Percentiles rank a stretch among this genome's conserved stretches.
Evolutionary conservation across 805 yeast genomes (phyloP).

Genomic region (Nakazawaea sp.): DNA sequence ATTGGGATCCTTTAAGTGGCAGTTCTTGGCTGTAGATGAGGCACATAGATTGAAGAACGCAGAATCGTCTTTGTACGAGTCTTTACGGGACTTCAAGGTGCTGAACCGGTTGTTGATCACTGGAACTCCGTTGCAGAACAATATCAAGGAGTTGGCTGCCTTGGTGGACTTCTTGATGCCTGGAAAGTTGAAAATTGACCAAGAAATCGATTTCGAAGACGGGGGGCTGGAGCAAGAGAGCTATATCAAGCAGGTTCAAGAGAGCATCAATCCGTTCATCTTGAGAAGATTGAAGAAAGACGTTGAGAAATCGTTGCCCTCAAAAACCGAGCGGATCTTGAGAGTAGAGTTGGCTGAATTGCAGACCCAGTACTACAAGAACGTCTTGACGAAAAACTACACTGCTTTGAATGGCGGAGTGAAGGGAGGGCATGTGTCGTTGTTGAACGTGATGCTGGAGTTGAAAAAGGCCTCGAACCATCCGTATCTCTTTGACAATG

Average conservation of each 20-base stretch:
- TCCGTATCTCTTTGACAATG: conserved; percentile 91
- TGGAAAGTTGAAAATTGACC: conserved; percentile 82
- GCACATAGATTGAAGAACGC: conserved; percentile 96
- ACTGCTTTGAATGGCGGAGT: conserved; percentile 84
- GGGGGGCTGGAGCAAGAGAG: conserved; percentile 84
- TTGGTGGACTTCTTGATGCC: conserved; percentile 95
- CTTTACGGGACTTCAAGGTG: conserved; percentile 74
- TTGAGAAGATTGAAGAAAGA: conserved; percentile 92
- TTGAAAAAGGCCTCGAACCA: conserved; percentile 96
- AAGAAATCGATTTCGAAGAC: conserved; percentile 90
- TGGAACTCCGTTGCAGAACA: conserved; percentile 97
- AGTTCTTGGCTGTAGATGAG: conserved; percentile 95
- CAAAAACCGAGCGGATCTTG: conserved; percentile 90
- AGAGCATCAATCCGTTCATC: conserved; percentile 83
- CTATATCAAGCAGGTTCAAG: conserved; percentile 81
- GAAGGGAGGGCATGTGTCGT: conserved; percentile 73
- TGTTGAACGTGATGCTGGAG: conserved; percentile 90
- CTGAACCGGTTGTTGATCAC: conserved; percentile 85
- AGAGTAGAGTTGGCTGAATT: conserved; percentile 92
- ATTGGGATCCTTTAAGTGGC: conserved; percentile 86
- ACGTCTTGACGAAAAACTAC: conserved; percentile 87
- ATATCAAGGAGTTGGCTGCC: conserved; percentile 92
- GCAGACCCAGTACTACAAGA: conserved; percentile 92
- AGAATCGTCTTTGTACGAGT: conserved; percentile 87
- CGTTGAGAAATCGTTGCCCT: conserved; percentile 94